phyloP scores from a whole-genome alignment of 2,329 filamentous ascomycete species.

The Diaporthe capsici region DNA sequence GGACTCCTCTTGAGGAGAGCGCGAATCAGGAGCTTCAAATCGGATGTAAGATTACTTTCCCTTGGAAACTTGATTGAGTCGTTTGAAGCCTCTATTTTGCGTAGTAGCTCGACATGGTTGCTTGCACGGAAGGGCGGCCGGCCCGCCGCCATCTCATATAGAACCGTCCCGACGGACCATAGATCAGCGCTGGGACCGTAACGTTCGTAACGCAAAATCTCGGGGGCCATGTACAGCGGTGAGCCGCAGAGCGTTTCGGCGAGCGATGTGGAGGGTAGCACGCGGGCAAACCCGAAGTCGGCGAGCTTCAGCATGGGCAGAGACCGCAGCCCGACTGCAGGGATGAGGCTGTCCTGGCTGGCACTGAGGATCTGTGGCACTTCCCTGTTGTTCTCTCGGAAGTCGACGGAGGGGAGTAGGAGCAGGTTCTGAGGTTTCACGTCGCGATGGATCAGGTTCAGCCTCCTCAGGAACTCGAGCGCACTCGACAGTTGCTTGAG shows the following conservation, averaged over 20 bases:
- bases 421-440: constrained; percentile 98
- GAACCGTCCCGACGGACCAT: constrained; percentile 96
- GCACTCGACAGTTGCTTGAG: constrained; percentile 95
- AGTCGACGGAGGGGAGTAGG: constrained; percentile 84
- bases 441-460: constrained; percentile 94
- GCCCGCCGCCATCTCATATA: constrained; percentile 95
- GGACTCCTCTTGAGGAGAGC: constrained; percentile 87
- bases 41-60: constrained; percentile 78
- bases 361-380: constrained; percentile 80
- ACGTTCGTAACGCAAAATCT: constrained; percentile 96
- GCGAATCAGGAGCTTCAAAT: constrained; percentile 86
- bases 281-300: constrained; percentile 98
- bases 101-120: constrained; percentile 94
- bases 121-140: constrained; percentile 90
- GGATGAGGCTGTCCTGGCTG: constrained; percentile 84
- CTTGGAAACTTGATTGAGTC: constrained; percentile 88
- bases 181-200: constrained; percentile 98
- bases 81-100: constrained; percentile 90
- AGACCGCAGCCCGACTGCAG: constrained; percentile 83
- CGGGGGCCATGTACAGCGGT: constrained; percentile 97
- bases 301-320: constrained; percentile 97
- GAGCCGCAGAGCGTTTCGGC: constrained; percentile 98
- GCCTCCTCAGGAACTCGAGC: constrained; percentile 86
- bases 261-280: constrained; percentile 89
- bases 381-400: constrained; percentile 72